Evolutionary conservation across 1,139 yeast species (phyloP).

Genomic region (Yamadazyma mexicana): DNA sequence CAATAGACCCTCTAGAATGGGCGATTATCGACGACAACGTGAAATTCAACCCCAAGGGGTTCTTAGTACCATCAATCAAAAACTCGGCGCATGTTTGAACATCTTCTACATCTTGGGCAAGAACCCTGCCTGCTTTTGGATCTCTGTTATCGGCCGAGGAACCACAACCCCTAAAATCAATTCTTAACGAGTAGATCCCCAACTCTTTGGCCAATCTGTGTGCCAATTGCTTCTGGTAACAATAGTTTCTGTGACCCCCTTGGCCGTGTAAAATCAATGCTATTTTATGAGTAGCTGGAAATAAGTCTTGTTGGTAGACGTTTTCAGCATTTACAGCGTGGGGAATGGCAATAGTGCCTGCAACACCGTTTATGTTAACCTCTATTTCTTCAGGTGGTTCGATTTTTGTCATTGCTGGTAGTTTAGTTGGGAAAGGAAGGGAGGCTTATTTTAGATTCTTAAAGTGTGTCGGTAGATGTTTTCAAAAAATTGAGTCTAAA

Average conservation of each 20-base stretch:
- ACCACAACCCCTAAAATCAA: constrained; percentile 89
- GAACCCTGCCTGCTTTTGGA: constrained; percentile 49
- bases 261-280: constrained; percentile 67
- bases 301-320: constrained; percentile 24
- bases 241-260: constrained; percentile 80
- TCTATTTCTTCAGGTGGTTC: constrained; percentile 32
- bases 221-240: constrained; percentile 69
- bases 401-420: not conserved
- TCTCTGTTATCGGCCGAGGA: constrained; percentile 59
- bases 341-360: constrained; percentile 43
- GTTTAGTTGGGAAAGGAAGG: no score
- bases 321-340: constrained; percentile 27
- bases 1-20: constrained; percentile 80
- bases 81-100: constrained; percentile 54
- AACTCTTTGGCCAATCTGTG: constrained; percentile 54
- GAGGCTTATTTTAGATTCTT: no score
- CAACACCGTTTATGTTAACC: constrained; percentile 38
- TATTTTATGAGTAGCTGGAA: constrained; percentile 40
- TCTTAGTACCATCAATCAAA: constrained; percentile 33
- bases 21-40: constrained; percentile 58
- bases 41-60: constrained; percentile 40
- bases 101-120: constrained; percentile 69
- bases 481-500: not conserved
- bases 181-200: constrained; percentile 67
- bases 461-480: constrained; percentile 16